A percentile compares a stretch with the other conserved stretches of the same genome.
phyloP scores from a whole-genome alignment of 352 stramenopile species.

The Globisporangium spiculum region DNA sequence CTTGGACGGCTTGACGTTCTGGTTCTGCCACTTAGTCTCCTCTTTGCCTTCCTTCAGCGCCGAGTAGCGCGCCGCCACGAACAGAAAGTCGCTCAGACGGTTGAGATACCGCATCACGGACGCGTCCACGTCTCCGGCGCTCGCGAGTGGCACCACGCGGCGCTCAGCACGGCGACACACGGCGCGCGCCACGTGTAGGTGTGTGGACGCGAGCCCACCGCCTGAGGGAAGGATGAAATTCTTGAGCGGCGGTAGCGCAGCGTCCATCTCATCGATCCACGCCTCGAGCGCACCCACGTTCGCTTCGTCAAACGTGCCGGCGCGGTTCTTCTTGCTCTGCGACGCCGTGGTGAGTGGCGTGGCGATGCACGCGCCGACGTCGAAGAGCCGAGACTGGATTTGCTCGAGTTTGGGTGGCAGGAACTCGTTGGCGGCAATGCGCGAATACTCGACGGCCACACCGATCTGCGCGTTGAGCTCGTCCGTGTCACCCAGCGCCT shows the following conservation, averaged over 20 bases:
- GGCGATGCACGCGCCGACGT: conserved; percentile 87
- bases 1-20: conserved; percentile 53
- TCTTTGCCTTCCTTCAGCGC: conserved; percentile 62
- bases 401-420: conserved; percentile 69
- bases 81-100: conserved; percentile 85
- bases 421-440: conserved; percentile 31
- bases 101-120: conserved; percentile 85
- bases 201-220: conserved; percentile 71
- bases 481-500: conserved; percentile 89
- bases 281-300: conserved; percentile 68
- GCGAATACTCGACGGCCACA: conserved; percentile 57
- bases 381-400: conserved; percentile 90
- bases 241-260: conserved; percentile 70
- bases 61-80: conserved; percentile 71
- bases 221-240: conserved; percentile 87
- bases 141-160: conserved; percentile 75
- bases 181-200: conserved; percentile 83
- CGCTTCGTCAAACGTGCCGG: conserved; percentile 52
- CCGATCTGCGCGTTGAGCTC: conserved; percentile 87
- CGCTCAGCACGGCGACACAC: conserved; percentile 88
- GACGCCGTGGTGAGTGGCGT: conserved; percentile 72
- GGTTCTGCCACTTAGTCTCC: conserved; percentile 79
- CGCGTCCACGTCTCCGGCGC: conserved; percentile 63
- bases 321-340: conserved; percentile 61
- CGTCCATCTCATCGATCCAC: conserved; percentile 90